Conservation (phyloP, 306 rosid genomes). For the Ormosia emarginata region DNA sequence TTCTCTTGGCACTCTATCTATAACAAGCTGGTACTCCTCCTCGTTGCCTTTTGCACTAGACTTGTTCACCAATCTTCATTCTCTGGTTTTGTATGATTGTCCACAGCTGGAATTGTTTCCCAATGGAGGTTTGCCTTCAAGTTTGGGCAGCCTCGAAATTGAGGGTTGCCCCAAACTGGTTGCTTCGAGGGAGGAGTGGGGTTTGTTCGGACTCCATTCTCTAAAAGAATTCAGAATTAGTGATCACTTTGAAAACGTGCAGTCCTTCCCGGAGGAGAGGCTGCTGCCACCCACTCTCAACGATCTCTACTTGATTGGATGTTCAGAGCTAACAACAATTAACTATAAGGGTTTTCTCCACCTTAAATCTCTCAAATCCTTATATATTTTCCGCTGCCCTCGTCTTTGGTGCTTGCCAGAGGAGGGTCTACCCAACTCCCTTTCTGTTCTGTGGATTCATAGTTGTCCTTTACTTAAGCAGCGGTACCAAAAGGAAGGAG, state of each 20-base stretch:
- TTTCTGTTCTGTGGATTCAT: neutral
- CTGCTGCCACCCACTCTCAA: constrained; percentile 20
- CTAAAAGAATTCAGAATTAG: neutral
- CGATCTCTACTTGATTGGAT: fast-evolving
- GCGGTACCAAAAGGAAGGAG: neutral
- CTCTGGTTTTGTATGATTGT: neutral
- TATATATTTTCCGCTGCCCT: too few species aligned
- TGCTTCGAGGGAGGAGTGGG: constrained; percentile 9
- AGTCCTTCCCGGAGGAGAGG: constrained; percentile 16
- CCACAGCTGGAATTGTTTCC: constrained; percentile 22
- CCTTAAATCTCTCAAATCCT: neutral
- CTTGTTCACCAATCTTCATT: neutral
- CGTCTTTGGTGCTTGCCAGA: neutral
- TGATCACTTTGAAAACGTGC: neutral
- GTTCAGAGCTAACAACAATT: constrained; percentile 1
- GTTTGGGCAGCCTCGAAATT: neutral
- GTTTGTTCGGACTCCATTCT: constrained; percentile 10
- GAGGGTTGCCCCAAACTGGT: neutral
- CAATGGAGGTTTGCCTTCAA: constrained; percentile 12
- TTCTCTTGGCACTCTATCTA: neutral
- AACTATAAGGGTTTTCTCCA: constrained; percentile 14
- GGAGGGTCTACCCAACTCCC: neutral
- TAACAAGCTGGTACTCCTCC: neutral
- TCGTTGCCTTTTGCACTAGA: neutral
- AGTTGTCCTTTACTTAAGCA: neutral